These are phyloP conservation scores for Amanita pallidorosea DNA, from an alignment of 768 basidiomycete genomes.

Conservation along the genomic window DNA sequence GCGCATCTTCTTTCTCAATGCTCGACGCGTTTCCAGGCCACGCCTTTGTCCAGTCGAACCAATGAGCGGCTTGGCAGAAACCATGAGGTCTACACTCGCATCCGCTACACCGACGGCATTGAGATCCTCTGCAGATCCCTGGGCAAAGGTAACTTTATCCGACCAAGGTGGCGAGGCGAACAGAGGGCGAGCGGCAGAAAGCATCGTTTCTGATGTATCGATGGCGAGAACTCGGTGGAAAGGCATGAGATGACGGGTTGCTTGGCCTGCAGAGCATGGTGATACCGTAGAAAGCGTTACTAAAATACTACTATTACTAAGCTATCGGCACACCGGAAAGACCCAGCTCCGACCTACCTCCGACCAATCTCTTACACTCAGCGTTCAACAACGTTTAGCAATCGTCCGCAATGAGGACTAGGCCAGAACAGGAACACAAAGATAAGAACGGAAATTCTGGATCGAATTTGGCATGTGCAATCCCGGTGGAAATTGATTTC, in stretches of 20 bases:
- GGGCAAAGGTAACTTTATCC: slow-evolving; percentile 17
- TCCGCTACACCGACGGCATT: slow-evolving; percentile 23
- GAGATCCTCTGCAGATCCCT: slow-evolving; percentile 45
- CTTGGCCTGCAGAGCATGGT: slow-evolving; percentile 53
- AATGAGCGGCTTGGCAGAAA: slow-evolving; percentile 74
- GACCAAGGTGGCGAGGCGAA: slow-evolving; percentile 5
- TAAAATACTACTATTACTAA: too few relatives aligned
- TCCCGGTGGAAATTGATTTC: too few relatives aligned
- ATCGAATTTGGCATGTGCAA: too few relatives aligned
- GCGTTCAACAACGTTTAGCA: too few relatives aligned
- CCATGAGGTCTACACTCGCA: slow-evolving; percentile 54
- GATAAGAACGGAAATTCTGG: too few relatives aligned
- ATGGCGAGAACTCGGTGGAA: slow-evolving; percentile 59
- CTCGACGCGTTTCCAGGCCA: slow-evolving; percentile 60
- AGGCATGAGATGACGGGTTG: slow-evolving; percentile 41
- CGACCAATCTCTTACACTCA: too few relatives aligned
- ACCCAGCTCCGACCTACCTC: too few relatives aligned
- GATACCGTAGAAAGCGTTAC: too few relatives aligned
- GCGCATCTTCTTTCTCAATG: slow-evolving; percentile 55
- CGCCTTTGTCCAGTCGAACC: slow-evolving; percentile 66
- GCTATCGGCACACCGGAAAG: too few relatives aligned
- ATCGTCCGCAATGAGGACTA: too few relatives aligned
- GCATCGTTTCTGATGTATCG: slow-evolving; percentile 71
- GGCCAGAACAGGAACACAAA: too few relatives aligned
- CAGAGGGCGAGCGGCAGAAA: slow-evolving; percentile 35